These are phyloP conservation scores for Clarireedia hainanense DNA, from an alignment of 2,329 filamentous ascomycete genomes.

Conservation along the genomic window DNA sequence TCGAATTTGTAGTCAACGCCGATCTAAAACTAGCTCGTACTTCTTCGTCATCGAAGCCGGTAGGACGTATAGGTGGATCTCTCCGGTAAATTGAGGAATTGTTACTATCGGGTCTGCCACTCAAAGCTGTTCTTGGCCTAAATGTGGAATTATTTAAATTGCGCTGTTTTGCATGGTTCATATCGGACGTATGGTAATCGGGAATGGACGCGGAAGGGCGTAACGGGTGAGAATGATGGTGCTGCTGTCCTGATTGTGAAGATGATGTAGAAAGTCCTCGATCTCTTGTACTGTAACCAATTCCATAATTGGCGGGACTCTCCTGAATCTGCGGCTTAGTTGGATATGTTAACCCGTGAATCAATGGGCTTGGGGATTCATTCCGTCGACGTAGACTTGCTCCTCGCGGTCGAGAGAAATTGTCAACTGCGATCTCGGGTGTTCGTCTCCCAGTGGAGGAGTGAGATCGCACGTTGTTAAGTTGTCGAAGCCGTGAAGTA, in stretches of 20 bases:
- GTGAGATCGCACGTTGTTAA: slow-evolving; percentile 26
- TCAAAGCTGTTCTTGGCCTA: slow-evolving; percentile 15
- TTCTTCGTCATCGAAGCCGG: slow-evolving; percentile 29
- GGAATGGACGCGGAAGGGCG: slow-evolving; percentile 28
- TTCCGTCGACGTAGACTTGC: slow-evolving; percentile 22
- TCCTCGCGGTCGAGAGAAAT: slow-evolving; percentile 26
- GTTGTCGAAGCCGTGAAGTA: slow-evolving; percentile 26
- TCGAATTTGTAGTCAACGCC: slow-evolving; percentile 51
- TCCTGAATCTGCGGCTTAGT: slow-evolving; percentile 18
- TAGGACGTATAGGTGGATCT: slow-evolving; percentile 22
- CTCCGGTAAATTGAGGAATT: slow-evolving; percentile 18
- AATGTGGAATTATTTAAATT: slow-evolving; percentile 23
- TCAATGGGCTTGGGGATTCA: slow-evolving; percentile 21
- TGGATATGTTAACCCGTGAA: slow-evolving; percentile 19
- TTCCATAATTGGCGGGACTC: slow-evolving; percentile 13
- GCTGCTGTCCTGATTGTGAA: slow-evolving; percentile 19
- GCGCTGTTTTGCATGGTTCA: slow-evolving; percentile 23
- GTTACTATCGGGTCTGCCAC: slow-evolving; percentile 21
- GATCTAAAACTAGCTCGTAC: slow-evolving; percentile 52
- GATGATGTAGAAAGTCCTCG: slow-evolving; percentile 26
- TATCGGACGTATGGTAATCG: slow-evolving; percentile 26
- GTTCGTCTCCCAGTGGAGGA: slow-evolving; percentile 20
- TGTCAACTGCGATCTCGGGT: slow-evolving; percentile 20
- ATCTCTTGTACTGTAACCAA: slow-evolving; percentile 14
- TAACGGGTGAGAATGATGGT: slow-evolving; percentile 10